Conservation (phyloP, 1,284 basidiomycete genomes). For the Irpex sp. region DNA sequence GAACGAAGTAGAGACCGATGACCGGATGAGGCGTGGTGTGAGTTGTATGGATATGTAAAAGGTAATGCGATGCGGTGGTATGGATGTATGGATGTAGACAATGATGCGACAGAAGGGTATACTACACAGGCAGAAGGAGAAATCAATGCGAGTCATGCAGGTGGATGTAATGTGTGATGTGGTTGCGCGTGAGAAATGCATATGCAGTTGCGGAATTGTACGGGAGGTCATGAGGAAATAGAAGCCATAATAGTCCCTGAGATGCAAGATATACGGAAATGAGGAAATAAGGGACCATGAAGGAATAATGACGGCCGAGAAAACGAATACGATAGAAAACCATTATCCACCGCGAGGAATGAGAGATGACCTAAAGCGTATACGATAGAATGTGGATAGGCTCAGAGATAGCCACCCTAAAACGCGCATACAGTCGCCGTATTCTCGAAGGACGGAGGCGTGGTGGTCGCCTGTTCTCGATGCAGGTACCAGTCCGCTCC, state of each 20-base stretch:
- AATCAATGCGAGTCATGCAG: background rate
- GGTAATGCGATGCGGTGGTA: background rate
- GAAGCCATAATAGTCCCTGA: background rate
- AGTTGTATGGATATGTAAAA: background rate
- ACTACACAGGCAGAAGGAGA: background rate
- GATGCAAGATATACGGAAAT: background rate
- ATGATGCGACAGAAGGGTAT: background rate
- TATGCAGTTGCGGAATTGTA: background rate
- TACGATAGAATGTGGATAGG: background rate
- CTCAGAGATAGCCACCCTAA: background rate
- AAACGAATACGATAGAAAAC: background rate
- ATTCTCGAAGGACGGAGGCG: slow-evolving; percentile 1
- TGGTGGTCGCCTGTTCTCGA: background rate
- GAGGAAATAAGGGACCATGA: background rate
- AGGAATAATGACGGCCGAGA: background rate
- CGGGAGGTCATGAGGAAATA: background rate
- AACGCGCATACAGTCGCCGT: background rate
- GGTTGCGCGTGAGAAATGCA: background rate
- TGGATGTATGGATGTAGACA: background rate
- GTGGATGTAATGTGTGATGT: background rate
- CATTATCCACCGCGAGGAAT: background rate
- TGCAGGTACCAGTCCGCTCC: background rate
- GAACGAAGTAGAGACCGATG: background rate
- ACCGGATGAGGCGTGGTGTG: background rate
- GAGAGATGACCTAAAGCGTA: background rate